Percentiles rank a stretch among this genome's conserved stretches.
These are phyloP conservation scores for Trichomonascaceae sp. DNA, from an alignment of 1,139 yeast species.

Conservation along the genomic window DNA sequence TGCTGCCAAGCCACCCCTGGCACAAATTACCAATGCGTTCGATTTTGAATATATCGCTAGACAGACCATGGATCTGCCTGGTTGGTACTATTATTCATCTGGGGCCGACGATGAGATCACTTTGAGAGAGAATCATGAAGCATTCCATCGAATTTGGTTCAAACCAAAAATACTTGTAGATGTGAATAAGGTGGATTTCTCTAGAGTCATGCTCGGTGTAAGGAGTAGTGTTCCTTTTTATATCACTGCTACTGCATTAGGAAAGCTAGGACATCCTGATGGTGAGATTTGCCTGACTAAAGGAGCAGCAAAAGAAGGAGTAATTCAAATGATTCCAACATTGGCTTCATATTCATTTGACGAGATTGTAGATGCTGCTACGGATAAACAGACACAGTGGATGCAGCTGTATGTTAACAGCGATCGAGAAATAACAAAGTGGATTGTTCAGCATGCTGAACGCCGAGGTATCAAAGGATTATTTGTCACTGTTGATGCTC, in stretches of 20 bases:
- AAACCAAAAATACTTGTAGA: constrained; percentile 76
- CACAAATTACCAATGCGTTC: constrained; percentile 61
- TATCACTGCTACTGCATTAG: constrained; percentile 54
- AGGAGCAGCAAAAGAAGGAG: constrained; percentile 43
- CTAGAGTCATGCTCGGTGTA: constrained; percentile 50
- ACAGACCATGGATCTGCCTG: constrained; percentile 64
- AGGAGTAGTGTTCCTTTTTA: constrained; percentile 46
- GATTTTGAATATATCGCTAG: constrained; percentile 86
- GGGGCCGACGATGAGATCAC: constrained; percentile 93
- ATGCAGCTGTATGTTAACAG: constrained; percentile 81
- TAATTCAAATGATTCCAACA: constrained; percentile 54
- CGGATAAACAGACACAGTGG: constrained; percentile 68
- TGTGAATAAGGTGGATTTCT: constrained; percentile 49
- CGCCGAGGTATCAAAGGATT: constrained; percentile 69
- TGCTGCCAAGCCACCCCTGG: constrained; percentile 55
- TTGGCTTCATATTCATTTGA: constrained; percentile 51
- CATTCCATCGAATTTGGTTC: constrained; percentile 81
- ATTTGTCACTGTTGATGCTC: constrained; percentile 90
- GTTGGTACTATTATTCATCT: constrained; percentile 89
- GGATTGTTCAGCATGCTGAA: constrained; percentile 67
- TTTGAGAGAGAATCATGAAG: constrained; percentile 79
- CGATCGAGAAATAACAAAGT: constrained; percentile 54
- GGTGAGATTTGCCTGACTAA: constrained; percentile 49
- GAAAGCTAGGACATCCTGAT: constrained; percentile 49
- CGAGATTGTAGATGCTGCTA: constrained; percentile 47